Conservation (phyloP, 805 yeast species). For the Candida hispaniensis region DNA sequence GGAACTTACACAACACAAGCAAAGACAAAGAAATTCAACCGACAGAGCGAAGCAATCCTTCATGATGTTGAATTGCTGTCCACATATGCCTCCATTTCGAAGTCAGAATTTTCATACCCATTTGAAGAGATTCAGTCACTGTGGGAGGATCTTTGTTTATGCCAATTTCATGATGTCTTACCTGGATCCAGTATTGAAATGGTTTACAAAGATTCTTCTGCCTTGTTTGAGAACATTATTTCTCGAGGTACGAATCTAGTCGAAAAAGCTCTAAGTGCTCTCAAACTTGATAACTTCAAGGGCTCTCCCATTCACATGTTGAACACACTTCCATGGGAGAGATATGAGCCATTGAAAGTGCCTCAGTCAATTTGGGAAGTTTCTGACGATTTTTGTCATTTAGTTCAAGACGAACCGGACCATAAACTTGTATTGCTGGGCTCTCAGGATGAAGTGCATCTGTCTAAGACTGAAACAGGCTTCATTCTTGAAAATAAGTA, state of each 20-base stretch:
- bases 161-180: conserved; percentile 96
- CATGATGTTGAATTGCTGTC: conserved; percentile 83
- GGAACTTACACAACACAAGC: conserved; percentile 97
- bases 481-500: conserved; percentile 39
- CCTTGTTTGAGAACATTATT: conserved; percentile 54
- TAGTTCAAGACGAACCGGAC: conserved; percentile 34
- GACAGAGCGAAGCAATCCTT: conserved; percentile 61
- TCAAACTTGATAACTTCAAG: conserved; percentile 25
- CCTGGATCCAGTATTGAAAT: conserved; percentile 94
- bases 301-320: conserved; percentile 24
- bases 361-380: conserved; percentile 19
- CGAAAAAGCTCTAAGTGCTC: conserved; percentile 38
- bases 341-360: conserved; percentile 38
- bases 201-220: conserved; percentile 86
- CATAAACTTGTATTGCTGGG: conserved; percentile 37
- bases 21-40: conserved; percentile 66
- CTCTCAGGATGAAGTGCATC: background rate
- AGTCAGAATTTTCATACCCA: conserved; percentile 58
- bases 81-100: conserved; percentile 54
- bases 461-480: conserved; percentile 6
- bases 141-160: conserved; percentile 83
- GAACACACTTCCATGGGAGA: conserved; percentile 58
- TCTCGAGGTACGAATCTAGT: conserved; percentile 44
- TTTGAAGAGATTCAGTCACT: conserved; percentile 49
- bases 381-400: conserved; percentile 27